Base-by-base conservation (phyloP, 1,139 yeast species). In the Sugiyamaella castrensis region DNA sequence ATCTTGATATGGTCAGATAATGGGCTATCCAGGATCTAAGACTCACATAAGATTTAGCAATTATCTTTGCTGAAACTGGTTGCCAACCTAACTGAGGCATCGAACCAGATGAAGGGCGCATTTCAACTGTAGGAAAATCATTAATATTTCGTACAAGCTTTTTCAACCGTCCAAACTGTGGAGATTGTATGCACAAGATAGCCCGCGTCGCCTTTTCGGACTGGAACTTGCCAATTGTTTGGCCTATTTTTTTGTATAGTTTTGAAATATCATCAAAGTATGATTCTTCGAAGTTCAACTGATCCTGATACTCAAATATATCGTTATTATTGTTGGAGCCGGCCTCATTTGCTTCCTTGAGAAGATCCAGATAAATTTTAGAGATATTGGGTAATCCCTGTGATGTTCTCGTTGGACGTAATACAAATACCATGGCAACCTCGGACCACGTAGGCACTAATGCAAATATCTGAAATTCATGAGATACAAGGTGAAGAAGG, bases 61-160 rank as follows among this genome's bases (percentile, higher is more conserved):
- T 71, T 52, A 89, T 73, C 57, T 82, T 84, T 40, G 83, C 72
- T n/a, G 87, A 74, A 26, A 80, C 72, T 0, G 79, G 67, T 62
- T 89, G 96, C 98, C 98, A 92, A 8, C 94, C 89, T 46, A 92
- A 70, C 2, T 95, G 84, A 5, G 95, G 92, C 28, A 88, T 69
- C 1, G 80, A 38, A 66, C 38, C 77, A 5, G 80, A 72, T 13
- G 76, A 71, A 77, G 85, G 78, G 50, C 74, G 75, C 35, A 66
- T 55, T 35, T 58, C 59, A 16, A 88, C 71, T 1, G 80, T 73
- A 2, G 98, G 96, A 57, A 84, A 76, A 33, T 81, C 86, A 5
- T 58, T 58, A 4, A 69, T 44, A 3, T 64, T 53, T 12, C 71
- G 53, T 11, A 69, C 54, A 16, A 61, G 57, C 39, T 62, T 57